These are phyloP conservation scores for Fusarium burgessii DNA, from an alignment of 2,329 filamentous ascomycete genomes.

Conservation along the genomic window DNA sequence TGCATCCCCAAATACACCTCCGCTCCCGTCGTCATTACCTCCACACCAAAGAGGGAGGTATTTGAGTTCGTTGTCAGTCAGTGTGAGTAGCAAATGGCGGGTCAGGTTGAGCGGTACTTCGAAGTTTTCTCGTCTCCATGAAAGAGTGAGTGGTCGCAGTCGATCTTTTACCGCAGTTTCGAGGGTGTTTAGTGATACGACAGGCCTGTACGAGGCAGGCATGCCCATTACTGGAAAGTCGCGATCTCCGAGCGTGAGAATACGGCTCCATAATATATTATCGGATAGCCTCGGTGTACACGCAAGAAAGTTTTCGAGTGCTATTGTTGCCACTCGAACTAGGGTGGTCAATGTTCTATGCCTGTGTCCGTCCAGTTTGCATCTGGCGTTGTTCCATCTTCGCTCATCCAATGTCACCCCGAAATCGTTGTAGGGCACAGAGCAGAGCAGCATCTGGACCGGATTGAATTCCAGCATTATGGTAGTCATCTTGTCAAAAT, in stretches of 20 bases:
- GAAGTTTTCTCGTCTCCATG: constrained; percentile 48
- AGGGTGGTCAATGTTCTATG: constrained; percentile 4
- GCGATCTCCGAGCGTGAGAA: background rate
- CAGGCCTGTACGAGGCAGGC: constrained; percentile 6
- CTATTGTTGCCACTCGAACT: background rate
- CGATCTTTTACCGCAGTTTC: constrained; percentile 39
- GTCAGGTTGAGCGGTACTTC: constrained; percentile 54
- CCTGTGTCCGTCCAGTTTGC: background rate
- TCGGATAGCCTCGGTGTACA: background rate
- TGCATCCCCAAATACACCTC: constrained; percentile 59
- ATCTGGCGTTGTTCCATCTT: constrained; percentile 11
- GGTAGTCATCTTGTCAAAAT: constrained; percentile 39
- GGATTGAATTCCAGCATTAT: constrained; percentile 31
- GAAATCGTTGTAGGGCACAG: constrained; percentile 53
- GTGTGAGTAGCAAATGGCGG: constrained; percentile 62
- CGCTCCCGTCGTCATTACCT: constrained; percentile 63
- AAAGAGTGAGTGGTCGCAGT: constrained; percentile 36
- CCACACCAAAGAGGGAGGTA: constrained; percentile 76
- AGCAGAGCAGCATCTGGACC: constrained; percentile 46
- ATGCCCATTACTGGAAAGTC: background rate
- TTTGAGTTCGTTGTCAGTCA: constrained; percentile 68
- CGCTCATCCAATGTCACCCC: constrained; percentile 23
- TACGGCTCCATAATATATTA: constrained; percentile 15
- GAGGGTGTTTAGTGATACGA: constrained; percentile 39
- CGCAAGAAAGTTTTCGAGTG: constrained; percentile 26